Base-by-base conservation (phyloP, 2,329 filamentous ascomycete species). In the Pseudophaeomoniella oleicola region DNA sequence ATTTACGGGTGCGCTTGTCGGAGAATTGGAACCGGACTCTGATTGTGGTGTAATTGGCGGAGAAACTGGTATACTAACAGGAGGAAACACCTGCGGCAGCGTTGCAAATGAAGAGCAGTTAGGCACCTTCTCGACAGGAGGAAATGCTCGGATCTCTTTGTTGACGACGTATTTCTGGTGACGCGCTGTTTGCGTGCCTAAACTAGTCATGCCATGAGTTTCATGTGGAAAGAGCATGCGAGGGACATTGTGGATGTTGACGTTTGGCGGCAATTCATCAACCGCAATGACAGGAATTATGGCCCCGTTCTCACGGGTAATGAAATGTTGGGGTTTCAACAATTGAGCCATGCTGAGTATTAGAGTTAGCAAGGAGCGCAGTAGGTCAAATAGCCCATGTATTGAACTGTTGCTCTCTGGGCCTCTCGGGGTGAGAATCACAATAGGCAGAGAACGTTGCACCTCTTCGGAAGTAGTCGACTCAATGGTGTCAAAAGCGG, bases 281-380 rank as follows among this genome's bases (percentile, higher is more conserved):
- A 64, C 45, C 4, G 63, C 57, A 31, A 67, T 49, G 10, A 67
- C 53, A 4, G 63, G 59, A 13, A 56, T 57, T 31, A 63, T 40
- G 5, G 46, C 50, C 18, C 59, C 58, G 45, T 61, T 55, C 29
- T 55, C 52, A 22, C 63, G 59, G 30, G 55, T 50, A 32, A 60
- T 51, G 43, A 63, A 66, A 42, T 57, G 63, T 39, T 53, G 51
- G 27, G 62, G 60, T 34, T 51, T 54, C 34, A 55, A 43, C 10
- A 47, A 38, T 16, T 46, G 41, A 16, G 49, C 36, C 49, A 54
- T 50, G 4, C 32, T 41, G 37, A 40, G 12, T n/a, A 9, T 27
- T 6, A n/a, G 22, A 27, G 9, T 27, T 27, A n/a, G n/a, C n/a
- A n/a, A n/a, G n/a, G n/a, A n/a, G n/a, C n/a, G n/a, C n/a, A n/a